These are phyloP conservation scores for Vicia faba DNA, from an alignment of 306 rosid genomes.

Conservation along the genomic window DNA sequence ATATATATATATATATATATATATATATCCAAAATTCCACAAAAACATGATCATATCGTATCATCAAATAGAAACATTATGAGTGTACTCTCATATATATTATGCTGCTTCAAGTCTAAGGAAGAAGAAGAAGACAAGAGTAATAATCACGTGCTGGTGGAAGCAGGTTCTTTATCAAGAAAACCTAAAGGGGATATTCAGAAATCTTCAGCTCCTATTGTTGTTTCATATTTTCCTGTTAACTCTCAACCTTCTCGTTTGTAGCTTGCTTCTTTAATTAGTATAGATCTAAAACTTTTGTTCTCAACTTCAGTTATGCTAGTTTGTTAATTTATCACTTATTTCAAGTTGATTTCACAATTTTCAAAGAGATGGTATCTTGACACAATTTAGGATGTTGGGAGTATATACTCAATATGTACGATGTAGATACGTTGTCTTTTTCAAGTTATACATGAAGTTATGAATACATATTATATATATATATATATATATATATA, in stretches of 20 bases:
- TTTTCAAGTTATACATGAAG: no score
- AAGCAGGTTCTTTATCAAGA: slow-evolving; percentile 45
- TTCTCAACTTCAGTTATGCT: neutral
- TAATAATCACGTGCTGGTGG: slow-evolving; percentile 15
- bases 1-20: no score
- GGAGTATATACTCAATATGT: no score
- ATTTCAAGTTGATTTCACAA: neutral
- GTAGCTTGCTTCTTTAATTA: slow-evolving; percentile 23
- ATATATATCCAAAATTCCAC: neutral
- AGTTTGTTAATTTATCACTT: neutral
- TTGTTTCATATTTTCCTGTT: slow-evolving; percentile 47
- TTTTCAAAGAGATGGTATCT: no score
- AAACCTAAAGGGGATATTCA: slow-evolving; percentile 5
- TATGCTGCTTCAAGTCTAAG: slow-evolving; percentile 42
- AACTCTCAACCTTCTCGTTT: slow-evolving; percentile 48
- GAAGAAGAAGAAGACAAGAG: slow-evolving; percentile 8
- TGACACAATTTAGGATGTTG: no score
- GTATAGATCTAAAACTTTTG: neutral
- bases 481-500: no score
- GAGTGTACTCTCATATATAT: slow-evolving; percentile 28
- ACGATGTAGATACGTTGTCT: no score
- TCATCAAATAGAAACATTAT: neutral
- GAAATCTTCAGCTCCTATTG: slow-evolving; percentile 41
- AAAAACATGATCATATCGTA: neutral
- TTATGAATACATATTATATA: no score